These are phyloP conservation scores for Strigomonas culicis DNA, from an alignment of 208 protist species.

Conservation along the genomic window DNA sequence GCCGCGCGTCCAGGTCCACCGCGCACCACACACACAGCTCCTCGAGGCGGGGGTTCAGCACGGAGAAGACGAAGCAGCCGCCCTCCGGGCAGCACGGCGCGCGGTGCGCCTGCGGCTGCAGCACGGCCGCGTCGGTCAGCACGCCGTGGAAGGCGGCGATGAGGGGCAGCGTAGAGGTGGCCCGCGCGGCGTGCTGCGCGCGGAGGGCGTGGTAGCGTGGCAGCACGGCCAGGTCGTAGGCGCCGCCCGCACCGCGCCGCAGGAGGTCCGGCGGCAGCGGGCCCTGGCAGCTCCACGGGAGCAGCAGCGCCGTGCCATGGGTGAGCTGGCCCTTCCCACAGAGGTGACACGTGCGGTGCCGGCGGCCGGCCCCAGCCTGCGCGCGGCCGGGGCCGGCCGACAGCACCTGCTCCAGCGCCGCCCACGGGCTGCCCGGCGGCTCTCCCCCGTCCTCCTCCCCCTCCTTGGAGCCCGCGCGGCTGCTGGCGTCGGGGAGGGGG, in stretches of 20 bases:
- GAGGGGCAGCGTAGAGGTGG: conserved; percentile 34
- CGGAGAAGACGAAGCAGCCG: conserved; percentile 53
- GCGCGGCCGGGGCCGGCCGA: not conserved
- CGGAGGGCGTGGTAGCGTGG: conserved; percentile 75
- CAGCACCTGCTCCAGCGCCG: not conserved
- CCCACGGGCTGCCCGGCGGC: not conserved
- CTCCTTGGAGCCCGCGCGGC: not conserved
- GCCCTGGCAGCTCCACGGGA: conserved; percentile 81
- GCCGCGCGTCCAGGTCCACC: conserved; percentile 32
- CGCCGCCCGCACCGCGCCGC: conserved; percentile 16
- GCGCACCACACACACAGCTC: conserved; percentile 70
- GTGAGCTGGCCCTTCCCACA: conserved; percentile 49
- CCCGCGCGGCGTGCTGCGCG: conserved; percentile 42
- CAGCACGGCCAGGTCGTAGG: conserved; percentile 51
- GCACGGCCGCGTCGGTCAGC: not conserved
- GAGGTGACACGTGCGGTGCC: conserved; percentile 37
- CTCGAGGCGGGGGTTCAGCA: conserved; percentile 62
- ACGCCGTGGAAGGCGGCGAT: conserved; percentile 43
- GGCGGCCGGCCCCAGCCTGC: not conserved
- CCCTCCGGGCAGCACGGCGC: conserved; percentile 58
- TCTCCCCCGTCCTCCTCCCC: not conserved
- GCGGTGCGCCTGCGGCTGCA: not conserved
- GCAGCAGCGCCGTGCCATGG: conserved; percentile 39
- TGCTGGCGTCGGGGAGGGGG: not conserved
- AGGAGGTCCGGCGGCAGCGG: conserved; percentile 30